Conservation (phyloP, 1,284 basidiomycete species). For the Ustilago tritici region DNA sequence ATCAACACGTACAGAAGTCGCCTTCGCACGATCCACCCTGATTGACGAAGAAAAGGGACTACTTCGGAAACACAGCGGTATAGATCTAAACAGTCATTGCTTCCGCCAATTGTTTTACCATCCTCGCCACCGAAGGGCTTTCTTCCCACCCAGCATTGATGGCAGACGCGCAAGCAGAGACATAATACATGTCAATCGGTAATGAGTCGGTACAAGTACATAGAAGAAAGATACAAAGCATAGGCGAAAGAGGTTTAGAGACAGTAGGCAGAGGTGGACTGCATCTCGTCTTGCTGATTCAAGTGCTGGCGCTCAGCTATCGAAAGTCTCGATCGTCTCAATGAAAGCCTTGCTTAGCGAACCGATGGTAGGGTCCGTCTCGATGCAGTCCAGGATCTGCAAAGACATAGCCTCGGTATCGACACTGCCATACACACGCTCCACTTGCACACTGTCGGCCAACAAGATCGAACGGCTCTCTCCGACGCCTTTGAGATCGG, state of each 20-base stretch:
- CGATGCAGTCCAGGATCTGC: constrained; percentile 54
- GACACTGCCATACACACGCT: constrained; percentile 54
- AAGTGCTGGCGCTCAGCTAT: constrained; percentile 19
- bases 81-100: neutral
- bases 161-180: neutral
- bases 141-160: neutral
- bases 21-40: neutral
- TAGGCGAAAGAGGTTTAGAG: neutral
- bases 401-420: constrained; percentile 51
- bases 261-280: neutral
- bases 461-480: constrained; percentile 45
- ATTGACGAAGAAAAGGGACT: neutral
- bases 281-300: neutral
- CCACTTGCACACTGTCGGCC: constrained; percentile 43
- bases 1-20: neutral
- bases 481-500: constrained; percentile 44
- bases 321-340: constrained; percentile 54
- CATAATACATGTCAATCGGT: constrained; percentile 4
- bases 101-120: neutral
- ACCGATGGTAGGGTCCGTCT: constrained; percentile 51
- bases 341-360: constrained; percentile 51
- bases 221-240: neutral
- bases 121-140: neutral
- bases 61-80: neutral
- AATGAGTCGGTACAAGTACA: constrained; percentile 18